phyloP scores from a whole-genome alignment of 441 rosid genomes.

The Pelargonium fulgidum region DNA sequence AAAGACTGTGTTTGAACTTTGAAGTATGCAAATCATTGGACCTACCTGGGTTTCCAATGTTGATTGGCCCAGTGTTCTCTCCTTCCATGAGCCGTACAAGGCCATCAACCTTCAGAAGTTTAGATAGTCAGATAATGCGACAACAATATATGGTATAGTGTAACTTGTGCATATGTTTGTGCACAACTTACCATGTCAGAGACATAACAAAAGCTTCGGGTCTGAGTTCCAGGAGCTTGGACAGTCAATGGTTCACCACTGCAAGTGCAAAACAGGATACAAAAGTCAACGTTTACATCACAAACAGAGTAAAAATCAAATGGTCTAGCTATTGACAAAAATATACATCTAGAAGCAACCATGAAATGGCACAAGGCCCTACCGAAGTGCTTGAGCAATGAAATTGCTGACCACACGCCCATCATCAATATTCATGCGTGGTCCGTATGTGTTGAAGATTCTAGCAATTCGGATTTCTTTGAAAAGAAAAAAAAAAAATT shows the following conservation, averaged over 20 bases:
- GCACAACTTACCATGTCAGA: conserved; percentile 73
- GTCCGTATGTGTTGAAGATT: conserved; percentile 97
- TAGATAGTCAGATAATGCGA: not conserved
- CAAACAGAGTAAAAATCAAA: too few species aligned
- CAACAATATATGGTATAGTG: not conserved
- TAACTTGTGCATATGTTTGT: not conserved
- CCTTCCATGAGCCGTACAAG: conserved; percentile 93
- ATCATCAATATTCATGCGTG: conserved; percentile 97
- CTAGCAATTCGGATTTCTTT: conserved; percentile 89
- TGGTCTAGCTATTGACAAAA: conserved; percentile 32
- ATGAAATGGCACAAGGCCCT: not conserved
- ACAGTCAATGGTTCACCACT: conserved; percentile 86
- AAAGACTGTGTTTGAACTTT: not conserved
- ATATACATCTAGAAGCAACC: too few species aligned
- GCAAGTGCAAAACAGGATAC: not conserved
- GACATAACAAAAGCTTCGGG: conserved; percentile 94
- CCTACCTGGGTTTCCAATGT: conserved; percentile 88
- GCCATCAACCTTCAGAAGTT: conserved; percentile 65
- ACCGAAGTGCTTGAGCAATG: conserved; percentile 93
- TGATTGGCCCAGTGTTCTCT: conserved; percentile 86
- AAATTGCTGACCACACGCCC: conserved; percentile 99
- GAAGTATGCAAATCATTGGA: not conserved
- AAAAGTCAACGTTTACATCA: conserved; percentile 25
- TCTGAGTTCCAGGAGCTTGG: conserved; percentile 90
- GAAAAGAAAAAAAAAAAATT: not conserved